These are phyloP conservation scores for Atkinsonella hypoxylon DNA, from an alignment of 2,329 filamentous ascomycete genomes.

Conservation along the genomic window DNA sequence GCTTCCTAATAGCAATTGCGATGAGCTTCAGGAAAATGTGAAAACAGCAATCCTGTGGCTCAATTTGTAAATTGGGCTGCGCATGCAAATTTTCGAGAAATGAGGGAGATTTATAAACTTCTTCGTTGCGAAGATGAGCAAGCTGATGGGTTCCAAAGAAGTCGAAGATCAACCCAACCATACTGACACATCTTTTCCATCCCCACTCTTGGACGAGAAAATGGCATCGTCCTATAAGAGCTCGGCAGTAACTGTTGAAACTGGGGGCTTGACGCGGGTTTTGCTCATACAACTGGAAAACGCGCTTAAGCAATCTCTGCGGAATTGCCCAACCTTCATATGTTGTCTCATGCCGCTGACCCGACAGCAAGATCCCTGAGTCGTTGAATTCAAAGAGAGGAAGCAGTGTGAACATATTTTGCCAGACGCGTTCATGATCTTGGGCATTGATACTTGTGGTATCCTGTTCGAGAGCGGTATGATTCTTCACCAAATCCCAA, in stretches of 20 bases:
- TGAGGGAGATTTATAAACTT: conserved; percentile 45
- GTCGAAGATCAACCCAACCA: conserved; percentile 53
- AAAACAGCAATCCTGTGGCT: conserved; percentile 49
- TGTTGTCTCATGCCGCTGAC: conserved; percentile 16
- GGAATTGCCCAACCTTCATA: conserved; percentile 49
- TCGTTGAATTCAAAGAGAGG: conserved; percentile 50
- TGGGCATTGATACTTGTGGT: conserved; percentile 29
- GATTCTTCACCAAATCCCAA: conserved; percentile 44
- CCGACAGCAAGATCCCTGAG: conserved; percentile 32
- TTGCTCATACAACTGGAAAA: conserved; percentile 47
- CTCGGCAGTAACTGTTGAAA: conserved; percentile 54
- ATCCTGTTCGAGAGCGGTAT: conserved; percentile 25
- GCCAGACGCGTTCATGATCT: conserved; percentile 45
- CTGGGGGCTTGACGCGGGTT: conserved; percentile 43
- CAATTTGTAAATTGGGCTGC: conserved; percentile 34
- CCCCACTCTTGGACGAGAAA: conserved; percentile 54
- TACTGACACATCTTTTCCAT: conserved; percentile 45
- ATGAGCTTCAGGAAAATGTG: conserved; percentile 56
- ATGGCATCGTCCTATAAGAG: conserved; percentile 48
- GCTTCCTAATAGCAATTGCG: conserved; percentile 41
- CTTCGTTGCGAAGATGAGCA: conserved; percentile 52
- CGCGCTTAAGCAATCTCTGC: conserved; percentile 41
- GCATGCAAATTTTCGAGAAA: conserved; percentile 46
- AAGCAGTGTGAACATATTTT: conserved; percentile 45
- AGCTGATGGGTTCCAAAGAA: conserved; percentile 54